Conservation (phyloP, 495 filamentous ascomycete genomes). For the Xylaria bambusicola region DNA sequence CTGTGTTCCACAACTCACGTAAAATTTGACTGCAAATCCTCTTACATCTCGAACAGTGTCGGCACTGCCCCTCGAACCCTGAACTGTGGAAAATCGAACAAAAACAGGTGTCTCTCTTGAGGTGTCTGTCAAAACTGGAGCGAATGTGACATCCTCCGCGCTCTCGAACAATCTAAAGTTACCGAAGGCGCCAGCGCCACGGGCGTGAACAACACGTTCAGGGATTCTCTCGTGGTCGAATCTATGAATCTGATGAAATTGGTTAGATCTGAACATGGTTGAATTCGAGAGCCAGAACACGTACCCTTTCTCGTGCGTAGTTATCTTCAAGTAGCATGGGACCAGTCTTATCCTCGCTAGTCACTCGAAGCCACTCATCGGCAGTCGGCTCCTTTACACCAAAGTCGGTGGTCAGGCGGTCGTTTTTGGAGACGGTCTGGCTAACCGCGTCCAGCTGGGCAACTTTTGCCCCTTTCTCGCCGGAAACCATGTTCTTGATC, state of each 20-base stretch:
- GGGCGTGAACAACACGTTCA: conserved; percentile 86
- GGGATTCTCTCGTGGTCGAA: conserved; percentile 91
- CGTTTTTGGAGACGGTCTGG: conserved; percentile 33
- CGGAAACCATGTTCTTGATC: conserved; percentile 29
- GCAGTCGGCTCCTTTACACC: conserved; percentile 72
- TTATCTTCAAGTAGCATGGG: conserved; percentile 82
- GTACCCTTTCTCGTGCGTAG: conserved; percentile 75
- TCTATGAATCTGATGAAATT: conserved; percentile 60
- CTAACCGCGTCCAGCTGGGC: conserved; percentile 41
- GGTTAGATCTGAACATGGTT: conserved; percentile 10
- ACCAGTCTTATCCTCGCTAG: conserved; percentile 61
- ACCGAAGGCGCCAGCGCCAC: conserved; percentile 81
- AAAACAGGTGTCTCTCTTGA: conserved; percentile 78
- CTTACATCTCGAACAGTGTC: conserved; percentile 83
- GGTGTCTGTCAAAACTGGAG: conserved; percentile 78
- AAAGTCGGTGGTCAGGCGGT: conserved; percentile 70
- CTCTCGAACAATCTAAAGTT: conserved; percentile 75
- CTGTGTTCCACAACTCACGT: no score
- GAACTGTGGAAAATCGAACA: conserved; percentile 80
- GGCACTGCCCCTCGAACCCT: conserved; percentile 73
- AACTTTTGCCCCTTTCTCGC: conserved; percentile 39
- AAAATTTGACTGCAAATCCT: conserved; percentile 80
- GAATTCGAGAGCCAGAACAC: conserved; percentile 15
- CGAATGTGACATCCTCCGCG: conserved; percentile 67
- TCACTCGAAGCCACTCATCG: conserved; percentile 78